Conservation (phyloP, 192 early-diverging fungal species). For the Glomus cerebriforme region DNA sequence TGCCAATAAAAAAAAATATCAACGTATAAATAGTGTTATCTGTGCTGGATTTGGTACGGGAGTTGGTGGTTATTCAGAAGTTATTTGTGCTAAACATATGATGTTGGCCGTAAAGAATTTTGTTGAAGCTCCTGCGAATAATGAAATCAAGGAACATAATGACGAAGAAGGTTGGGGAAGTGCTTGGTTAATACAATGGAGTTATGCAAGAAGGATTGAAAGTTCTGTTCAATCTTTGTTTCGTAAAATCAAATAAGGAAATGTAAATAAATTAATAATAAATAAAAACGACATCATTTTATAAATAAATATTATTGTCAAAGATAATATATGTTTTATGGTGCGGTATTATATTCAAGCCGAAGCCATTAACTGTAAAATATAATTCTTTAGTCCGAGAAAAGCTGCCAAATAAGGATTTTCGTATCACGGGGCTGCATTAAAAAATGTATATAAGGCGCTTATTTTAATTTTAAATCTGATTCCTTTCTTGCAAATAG, state of each 20-base stretch:
- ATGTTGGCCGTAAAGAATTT: conserved; percentile 32
- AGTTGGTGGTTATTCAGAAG: conserved; percentile 19
- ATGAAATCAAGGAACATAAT: background rate
- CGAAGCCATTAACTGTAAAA: no score
- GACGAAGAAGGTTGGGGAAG: background rate
- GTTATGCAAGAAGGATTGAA: background rate
- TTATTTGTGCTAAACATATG: conserved; percentile 34
- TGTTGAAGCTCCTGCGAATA: conserved; percentile 24
- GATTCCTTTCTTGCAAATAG: no score
- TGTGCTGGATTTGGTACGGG: conserved; percentile 34
- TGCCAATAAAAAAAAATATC: background rate
- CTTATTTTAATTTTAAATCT: no score
- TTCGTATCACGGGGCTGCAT: no score
- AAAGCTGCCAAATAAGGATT: no score
- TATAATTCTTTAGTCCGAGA: no score
- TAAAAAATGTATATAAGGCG: no score
- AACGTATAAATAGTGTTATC: conserved; percentile 30
- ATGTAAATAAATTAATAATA: background rate
- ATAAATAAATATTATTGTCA: no score
- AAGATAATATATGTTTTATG: no score
- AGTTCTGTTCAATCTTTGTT: background rate
- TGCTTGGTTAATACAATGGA: conserved; percentile 1
- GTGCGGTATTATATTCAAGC: no score
- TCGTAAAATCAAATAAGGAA: background rate
- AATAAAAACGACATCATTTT: no score